A percentile compares a stretch with the other conserved stretches of the same genome.
These are phyloP conservation scores for Secale cereale DNA, from an alignment of 176 grass and related monocot species.

Conservation along the genomic window DNA sequence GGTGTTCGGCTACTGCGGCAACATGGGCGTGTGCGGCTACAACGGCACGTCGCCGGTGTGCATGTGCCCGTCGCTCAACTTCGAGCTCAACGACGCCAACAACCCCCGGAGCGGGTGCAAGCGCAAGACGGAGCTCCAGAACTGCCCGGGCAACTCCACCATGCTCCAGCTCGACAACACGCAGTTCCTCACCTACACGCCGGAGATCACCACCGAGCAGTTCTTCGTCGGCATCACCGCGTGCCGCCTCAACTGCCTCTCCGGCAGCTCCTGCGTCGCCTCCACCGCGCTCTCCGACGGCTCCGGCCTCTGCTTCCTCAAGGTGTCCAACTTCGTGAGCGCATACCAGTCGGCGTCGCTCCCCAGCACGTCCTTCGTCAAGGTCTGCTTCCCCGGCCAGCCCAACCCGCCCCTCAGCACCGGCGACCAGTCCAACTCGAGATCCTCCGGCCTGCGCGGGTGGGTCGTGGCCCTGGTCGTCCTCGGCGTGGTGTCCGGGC, in stretches of 20 bases:
- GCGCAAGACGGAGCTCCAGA: constrained; percentile 37
- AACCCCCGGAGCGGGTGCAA: constrained; percentile 44
- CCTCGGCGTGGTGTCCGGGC: constrained; percentile 39
- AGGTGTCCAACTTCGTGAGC: constrained; percentile 71
- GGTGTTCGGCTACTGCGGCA: constrained; percentile 96
- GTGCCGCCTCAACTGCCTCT: constrained; percentile 82
- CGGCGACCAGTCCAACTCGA: not conserved
- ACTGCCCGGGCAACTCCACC: constrained; percentile 83
- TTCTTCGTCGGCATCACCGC: constrained; percentile 92
- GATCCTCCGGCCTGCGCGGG: constrained; percentile 33
- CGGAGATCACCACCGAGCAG: constrained; percentile 62
- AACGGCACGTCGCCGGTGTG: constrained; percentile 75
- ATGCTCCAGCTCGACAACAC: constrained; percentile 75
- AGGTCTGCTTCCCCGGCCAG: constrained; percentile 56
- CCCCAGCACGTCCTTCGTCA: constrained; percentile 93
- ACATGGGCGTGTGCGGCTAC: constrained; percentile 85
- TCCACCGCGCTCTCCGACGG: constrained; percentile 90
- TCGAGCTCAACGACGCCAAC: constrained; percentile 24
- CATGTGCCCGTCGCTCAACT: constrained; percentile 73
- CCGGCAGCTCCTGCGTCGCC: constrained; percentile 63
- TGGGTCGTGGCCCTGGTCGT: constrained; percentile 64
- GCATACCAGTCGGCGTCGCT: constrained; percentile 76
- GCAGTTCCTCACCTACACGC: constrained; percentile 86
- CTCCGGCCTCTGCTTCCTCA: constrained; percentile 86
- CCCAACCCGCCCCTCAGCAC: constrained; percentile 16